phyloP scores from a whole-genome alignment of 2,329 filamentous ascomycete species.

The Botrytis aclada region DNA sequence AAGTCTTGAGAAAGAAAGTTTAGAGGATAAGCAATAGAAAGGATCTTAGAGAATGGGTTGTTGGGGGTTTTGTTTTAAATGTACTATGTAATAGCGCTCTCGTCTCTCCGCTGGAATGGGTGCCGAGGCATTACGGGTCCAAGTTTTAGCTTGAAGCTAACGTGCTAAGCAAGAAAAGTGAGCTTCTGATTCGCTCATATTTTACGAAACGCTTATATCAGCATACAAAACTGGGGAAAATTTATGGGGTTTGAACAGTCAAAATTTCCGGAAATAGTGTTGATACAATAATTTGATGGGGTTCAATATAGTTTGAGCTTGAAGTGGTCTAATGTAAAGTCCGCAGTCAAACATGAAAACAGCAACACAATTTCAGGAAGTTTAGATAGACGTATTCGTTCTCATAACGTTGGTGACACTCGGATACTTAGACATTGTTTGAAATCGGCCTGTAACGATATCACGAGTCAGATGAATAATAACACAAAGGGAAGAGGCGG shows the following conservation, averaged over 20 bases:
- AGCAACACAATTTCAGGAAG: not conserved
- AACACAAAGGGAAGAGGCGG: not conserved
- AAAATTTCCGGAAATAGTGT: not conserved
- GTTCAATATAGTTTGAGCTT: not conserved
- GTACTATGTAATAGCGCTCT: constrained; percentile 8
- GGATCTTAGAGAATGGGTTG: not conserved
- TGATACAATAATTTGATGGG: not conserved
- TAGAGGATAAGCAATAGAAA: constrained; percentile 20
- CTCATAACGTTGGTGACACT: not conserved
- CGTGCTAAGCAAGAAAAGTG: constrained; percentile 14
- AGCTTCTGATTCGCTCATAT: not conserved
- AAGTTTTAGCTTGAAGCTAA: constrained; percentile 10
- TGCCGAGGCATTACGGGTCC: constrained; percentile 11
- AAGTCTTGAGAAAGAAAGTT: constrained; percentile 20
- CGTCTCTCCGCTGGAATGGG: constrained; percentile 20
- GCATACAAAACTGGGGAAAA: constrained; percentile 3
- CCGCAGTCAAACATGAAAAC: not conserved
- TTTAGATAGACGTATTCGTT: not conserved
- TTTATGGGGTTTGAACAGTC: not conserved
- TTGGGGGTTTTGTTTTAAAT: constrained; percentile 23
- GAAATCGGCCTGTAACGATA: not conserved
- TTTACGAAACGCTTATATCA: not conserved
- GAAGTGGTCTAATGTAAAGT: not conserved
- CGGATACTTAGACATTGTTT: not conserved
- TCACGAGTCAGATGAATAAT: constrained; percentile 4